Conservation (phyloP, 345 rosid species). For the Camelina hispida region DNA sequence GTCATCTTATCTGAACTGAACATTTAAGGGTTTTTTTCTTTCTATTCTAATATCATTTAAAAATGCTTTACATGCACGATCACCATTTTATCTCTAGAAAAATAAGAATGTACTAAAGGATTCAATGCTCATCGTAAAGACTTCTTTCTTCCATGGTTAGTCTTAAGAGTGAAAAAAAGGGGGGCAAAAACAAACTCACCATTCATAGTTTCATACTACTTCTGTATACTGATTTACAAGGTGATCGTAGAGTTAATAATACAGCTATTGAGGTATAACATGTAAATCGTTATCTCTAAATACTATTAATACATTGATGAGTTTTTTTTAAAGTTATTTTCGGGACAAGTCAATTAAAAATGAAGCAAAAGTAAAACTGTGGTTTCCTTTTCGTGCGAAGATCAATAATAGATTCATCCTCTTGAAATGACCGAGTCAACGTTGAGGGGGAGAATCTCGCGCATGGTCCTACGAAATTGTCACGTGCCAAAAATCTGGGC, state of each 20-base stretch:
- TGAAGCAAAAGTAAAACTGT: too few relatives aligned
- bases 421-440: conserved; percentile 44
- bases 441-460: conserved; percentile 26
- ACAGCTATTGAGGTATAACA: too few relatives aligned
- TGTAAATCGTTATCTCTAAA: too few relatives aligned
- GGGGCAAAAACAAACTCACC: too few relatives aligned
- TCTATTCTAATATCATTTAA: background rate
- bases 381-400: background rate
- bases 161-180: background rate
- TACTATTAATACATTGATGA: too few relatives aligned
- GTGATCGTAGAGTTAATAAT: too few relatives aligned
- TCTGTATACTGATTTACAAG: too few relatives aligned
- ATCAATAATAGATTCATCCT: conserved; percentile 22
- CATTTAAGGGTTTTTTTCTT: background rate
- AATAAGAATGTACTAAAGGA: background rate
- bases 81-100: background rate
- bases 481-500: conserved; percentile 43
- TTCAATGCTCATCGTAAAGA: background rate
- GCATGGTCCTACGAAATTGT: conserved; percentile 14
- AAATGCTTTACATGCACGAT: background rate
- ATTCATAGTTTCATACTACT: too few relatives aligned
- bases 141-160: background rate
- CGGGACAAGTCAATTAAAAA: too few relatives aligned
- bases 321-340: too few relatives aligned
- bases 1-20: background rate